phyloP scores from a whole-genome alignment of 2,329 filamentous ascomycete genomes.

The Fusarium citri region DNA sequence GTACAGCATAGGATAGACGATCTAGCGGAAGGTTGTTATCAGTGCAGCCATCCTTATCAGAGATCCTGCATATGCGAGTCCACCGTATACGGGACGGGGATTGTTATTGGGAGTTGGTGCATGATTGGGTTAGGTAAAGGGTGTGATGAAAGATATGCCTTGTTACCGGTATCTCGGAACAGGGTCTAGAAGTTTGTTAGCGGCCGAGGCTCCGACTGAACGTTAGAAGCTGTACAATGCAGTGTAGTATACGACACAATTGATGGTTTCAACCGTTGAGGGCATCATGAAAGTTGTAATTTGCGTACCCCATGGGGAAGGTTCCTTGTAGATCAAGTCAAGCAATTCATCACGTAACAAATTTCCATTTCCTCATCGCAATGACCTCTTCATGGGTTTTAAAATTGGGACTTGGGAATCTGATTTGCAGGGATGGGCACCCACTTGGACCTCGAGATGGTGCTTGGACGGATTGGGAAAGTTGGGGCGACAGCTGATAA shows the following conservation, averaged over 20 bases:
- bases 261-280: neutral
- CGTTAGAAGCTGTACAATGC: neutral
- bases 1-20: slow-evolving; percentile 6
- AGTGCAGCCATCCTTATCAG: neutral
- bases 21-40: slow-evolving; percentile 11
- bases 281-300: slow-evolving; percentile 13
- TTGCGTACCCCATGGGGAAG: slow-evolving; percentile 38
- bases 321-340: slow-evolving; percentile 13
- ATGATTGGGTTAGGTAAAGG: slow-evolving; percentile 1
- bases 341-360: slow-evolving; percentile 29
- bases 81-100: neutral
- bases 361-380: neutral
- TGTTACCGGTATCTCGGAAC: neutral
- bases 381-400: slow-evolving; percentile 9
- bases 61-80: neutral
- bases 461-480: slow-evolving; percentile 27
- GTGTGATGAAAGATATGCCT: neutral
- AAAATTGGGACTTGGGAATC: slow-evolving; percentile 17
- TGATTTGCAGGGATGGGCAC: slow-evolving; percentile 7
- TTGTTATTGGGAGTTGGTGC: neutral
- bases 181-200: neutral
- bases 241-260: neutral
- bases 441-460: slow-evolving; percentile 1
- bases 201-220: neutral
- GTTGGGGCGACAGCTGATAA: slow-evolving; percentile 19